phyloP scores from a whole-genome alignment of 176 grass and related monocot species.

The Thalia dealbata region DNA sequence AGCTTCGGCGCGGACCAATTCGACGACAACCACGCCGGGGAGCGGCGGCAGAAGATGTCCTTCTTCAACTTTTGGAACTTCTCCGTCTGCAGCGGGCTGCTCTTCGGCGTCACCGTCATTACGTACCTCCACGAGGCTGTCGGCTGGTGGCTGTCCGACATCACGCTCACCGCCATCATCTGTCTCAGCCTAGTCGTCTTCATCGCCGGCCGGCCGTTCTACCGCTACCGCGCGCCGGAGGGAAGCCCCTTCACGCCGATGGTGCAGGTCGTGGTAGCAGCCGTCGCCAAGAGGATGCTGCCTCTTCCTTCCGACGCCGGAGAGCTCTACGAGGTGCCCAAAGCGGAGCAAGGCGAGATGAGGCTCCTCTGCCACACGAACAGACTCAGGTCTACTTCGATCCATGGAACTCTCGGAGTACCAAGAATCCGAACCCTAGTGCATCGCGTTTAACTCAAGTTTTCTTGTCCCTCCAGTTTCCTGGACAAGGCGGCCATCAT shows the following conservation, averaged over 20 bases:
- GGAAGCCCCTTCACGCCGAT: slow-evolving; percentile 60
- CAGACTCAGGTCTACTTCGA: slow-evolving; percentile 25
- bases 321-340: slow-evolving; percentile 39
- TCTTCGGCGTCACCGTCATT: slow-evolving; percentile 57
- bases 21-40: slow-evolving; percentile 40
- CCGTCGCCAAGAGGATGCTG: slow-evolving; percentile 44
- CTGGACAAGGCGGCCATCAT: slow-evolving; percentile 79
- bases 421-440: neutral
- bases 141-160: slow-evolving; percentile 47
- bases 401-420: neutral
- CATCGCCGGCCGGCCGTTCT: slow-evolving; percentile 32
- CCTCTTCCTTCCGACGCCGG: slow-evolving; percentile 22
- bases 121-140: slow-evolving; percentile 41
- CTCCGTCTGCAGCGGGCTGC: slow-evolving; percentile 40
- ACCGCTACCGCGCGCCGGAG: slow-evolving; percentile 43
- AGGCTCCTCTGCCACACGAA: slow-evolving; percentile 49
- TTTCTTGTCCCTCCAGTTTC: slow-evolving; percentile 23
- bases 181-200: slow-evolving; percentile 38
- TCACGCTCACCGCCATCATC: slow-evolving; percentile 49
- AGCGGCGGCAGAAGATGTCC: slow-evolving; percentile 85
- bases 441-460: neutral
- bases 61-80: slow-evolving; percentile 98
- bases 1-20: slow-evolving; percentile 96
- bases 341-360: slow-evolving; percentile 26
- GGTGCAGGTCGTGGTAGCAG: slow-evolving; percentile 42